These are phyloP conservation scores for Fragilariopsis cylindrus DNA, from an alignment of 108 stramenopile species.

Conservation along the genomic window DNA sequence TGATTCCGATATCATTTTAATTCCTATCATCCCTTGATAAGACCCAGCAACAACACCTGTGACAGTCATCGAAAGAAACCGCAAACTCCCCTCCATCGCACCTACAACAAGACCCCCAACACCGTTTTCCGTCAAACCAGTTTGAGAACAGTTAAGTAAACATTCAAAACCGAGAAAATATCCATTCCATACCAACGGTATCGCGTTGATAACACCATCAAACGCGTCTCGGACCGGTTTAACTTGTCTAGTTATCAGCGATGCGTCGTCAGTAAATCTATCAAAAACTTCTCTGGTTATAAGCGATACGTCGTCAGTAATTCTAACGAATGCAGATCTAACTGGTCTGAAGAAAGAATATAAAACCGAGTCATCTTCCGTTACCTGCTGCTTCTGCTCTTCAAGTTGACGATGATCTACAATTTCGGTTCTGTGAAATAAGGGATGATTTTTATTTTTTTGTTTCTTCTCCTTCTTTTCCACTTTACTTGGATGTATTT, in stretches of 20 bases:
- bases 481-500: conserved; percentile 9
- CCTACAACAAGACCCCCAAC: conserved; percentile 17
- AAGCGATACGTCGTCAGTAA: background rate
- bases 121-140: conserved; percentile 21
- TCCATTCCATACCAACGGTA: conserved; percentile 21
- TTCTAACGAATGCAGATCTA: background rate
- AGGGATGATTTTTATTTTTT: background rate
- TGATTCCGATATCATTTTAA: conserved; percentile 11
- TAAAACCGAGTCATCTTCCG: background rate
- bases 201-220: conserved; percentile 21
- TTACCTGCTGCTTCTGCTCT: background rate
- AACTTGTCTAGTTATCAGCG: conserved; percentile 3
- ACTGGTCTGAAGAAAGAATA: conserved; percentile 12
- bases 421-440: too few species aligned
- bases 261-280: conserved; percentile 1
- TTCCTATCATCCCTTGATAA: conserved; percentile 24
- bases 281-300: conserved; percentile 10
- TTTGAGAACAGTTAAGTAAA: conserved; percentile 19
- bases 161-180: conserved; percentile 23
- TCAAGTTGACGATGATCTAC: background rate
- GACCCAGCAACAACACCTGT: conserved; percentile 22
- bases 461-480: background rate
- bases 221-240: conserved; percentile 28
- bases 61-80: conserved; percentile 16
- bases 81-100: conserved; percentile 13